Evolutionary conservation across 352 stramenopile genomes (phyloP), one percentile per base, ranked within the genome.

Genomic region (Globisporangium cystogenes): DNA sequence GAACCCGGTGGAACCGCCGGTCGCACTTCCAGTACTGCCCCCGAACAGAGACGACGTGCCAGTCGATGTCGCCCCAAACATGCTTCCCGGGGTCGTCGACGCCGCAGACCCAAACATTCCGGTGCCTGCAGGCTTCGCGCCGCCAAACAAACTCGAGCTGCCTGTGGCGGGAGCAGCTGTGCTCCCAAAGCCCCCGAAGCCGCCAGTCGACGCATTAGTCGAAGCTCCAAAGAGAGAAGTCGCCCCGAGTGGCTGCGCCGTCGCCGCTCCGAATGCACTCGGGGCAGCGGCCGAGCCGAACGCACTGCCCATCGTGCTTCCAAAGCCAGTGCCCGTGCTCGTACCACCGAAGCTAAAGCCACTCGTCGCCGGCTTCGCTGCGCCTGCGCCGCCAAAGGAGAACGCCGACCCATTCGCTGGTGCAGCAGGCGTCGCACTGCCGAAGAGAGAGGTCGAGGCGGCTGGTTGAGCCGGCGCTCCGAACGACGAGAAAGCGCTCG

Each of bases 341-440:
- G 56, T 67, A 3, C 65, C 55, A 31, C 72, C 72, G 53, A 85
- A 86, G 41, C 64, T 67, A 40, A 80, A 80, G 15, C 64, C 69
- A 5, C 63, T 60, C 14, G 67, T 37, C 23, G 67, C 57, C 40
- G 69, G 59, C 45, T 78, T 78, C 3, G 72, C 33, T 18, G 33
- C 42, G 14, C 55, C 55, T 4, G 60, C 52, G 7, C 56, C 40
- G 8, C 73, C 67, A 43, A 82, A 82, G 16, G 72, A 72, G 16
- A 82, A 80, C 24, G 47, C 46, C 24, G 51, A 77, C 11, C 11
- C 14, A 55, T 23, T 54, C n/a, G 56, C 61, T 20, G 63, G 58
- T 8, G 69, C 57, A 27, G 64, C 65, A 41, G 72, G 53, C 21
- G 57, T 46, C 12, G 60, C 52, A 45, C 65, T 57, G 36, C 77